phyloP scores from a whole-genome alignment of 176 grass and related monocot genomes.

The Rhynchospora breviuscula region DNA sequence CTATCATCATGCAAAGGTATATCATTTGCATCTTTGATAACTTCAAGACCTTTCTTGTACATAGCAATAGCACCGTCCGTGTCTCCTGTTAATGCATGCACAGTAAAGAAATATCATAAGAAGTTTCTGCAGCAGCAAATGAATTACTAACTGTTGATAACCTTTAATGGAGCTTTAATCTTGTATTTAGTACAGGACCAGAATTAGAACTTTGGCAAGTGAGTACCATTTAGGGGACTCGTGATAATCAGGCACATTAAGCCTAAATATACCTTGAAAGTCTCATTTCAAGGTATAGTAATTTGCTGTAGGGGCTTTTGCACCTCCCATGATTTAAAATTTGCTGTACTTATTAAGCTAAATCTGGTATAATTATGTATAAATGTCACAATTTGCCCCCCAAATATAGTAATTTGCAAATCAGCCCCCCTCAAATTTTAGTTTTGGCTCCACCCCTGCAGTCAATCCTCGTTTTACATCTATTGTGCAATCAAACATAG shows the following conservation, averaged over 20 bases:
- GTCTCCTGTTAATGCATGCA: conserved; percentile 20
- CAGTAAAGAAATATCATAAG: neutral
- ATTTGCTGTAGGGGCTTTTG: too few relatives aligned
- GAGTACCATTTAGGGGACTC: too few relatives aligned
- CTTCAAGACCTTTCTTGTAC: conserved; percentile 34
- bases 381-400: too few relatives aligned
- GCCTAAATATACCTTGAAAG: neutral
- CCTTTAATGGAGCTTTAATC: neutral
- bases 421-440: too few relatives aligned
- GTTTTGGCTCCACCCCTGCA: too few relatives aligned
- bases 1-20: conserved; percentile 36
- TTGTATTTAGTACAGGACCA: neutral
- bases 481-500: neutral
- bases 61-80: conserved; percentile 29
- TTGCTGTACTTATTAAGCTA: too few relatives aligned
- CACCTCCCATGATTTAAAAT: too few relatives aligned
- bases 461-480: neutral
- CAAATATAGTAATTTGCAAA: too few relatives aligned
- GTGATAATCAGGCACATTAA: neutral
- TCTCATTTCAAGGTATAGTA: neutral
- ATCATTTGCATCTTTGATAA: conserved; percentile 33
- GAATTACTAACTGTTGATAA: neutral
- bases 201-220: neutral
- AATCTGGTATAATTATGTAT: too few relatives aligned
- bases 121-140: neutral